Evolutionary conservation across 2,329 filamentous ascomycete genomes (phyloP).

Genomic region (Geoglossum cookeanum): DNA sequence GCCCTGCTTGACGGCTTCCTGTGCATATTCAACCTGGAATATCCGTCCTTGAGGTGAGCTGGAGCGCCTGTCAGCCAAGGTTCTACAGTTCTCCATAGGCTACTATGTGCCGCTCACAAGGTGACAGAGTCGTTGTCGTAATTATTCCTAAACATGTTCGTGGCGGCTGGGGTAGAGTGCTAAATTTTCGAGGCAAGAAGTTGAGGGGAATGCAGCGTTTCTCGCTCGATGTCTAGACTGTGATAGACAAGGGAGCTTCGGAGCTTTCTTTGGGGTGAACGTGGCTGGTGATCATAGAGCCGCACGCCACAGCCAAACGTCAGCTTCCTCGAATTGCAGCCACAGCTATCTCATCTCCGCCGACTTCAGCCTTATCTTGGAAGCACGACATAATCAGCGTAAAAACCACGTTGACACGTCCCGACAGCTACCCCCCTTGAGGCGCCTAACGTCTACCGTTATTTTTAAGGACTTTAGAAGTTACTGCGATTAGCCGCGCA

Average conservation of each 20-base stretch:
- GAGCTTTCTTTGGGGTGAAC: background rate
- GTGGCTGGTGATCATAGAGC: background rate
- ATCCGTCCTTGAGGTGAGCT: conserved; percentile 98
- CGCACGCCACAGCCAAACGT: background rate
- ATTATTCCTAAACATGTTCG: conserved; percentile 95
- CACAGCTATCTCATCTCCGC: background rate
- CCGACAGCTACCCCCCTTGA: background rate
- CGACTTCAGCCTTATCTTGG: background rate
- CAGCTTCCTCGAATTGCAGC: background rate
- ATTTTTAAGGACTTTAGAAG: background rate
- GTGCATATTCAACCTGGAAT: conserved; percentile 98
- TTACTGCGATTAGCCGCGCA: background rate
- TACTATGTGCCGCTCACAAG: conserved; percentile 46
- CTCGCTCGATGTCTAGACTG: background rate
- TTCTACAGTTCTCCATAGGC: background rate
- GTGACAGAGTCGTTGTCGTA: conserved; percentile 99
- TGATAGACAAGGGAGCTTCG: conserved; percentile 7
- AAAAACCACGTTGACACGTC: background rate
- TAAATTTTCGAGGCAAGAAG: background rate
- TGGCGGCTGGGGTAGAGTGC: conserved; percentile 3
- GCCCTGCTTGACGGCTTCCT: conserved; percentile 96
- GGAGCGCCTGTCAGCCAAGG: conserved; percentile 15
- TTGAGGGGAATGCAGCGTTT: conserved; percentile 2
- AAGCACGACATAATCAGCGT: background rate
- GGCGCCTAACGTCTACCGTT: background rate